Evolutionary conservation across 768 basidiomycete species (phyloP).

Genomic region (Mycena vulgaris): DNA sequence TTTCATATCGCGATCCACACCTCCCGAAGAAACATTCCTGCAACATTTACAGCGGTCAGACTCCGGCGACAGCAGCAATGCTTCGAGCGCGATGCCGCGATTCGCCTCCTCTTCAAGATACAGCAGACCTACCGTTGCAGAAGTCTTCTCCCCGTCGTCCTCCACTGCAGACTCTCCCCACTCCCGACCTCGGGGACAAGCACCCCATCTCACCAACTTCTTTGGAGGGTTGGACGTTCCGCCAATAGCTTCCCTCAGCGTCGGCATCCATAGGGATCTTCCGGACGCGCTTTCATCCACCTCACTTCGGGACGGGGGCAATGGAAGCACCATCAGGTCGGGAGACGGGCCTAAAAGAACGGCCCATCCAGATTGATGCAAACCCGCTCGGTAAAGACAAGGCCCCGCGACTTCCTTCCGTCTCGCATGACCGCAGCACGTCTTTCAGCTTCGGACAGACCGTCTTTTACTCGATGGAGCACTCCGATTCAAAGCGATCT

Average conservation of each 20-base stretch:
- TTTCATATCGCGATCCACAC: constrained; percentile 42
- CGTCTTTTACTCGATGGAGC: constrained; percentile 67
- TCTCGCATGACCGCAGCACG: constrained; percentile 69
- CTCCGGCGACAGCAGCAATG: constrained; percentile 40
- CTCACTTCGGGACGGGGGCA: constrained; percentile 55
- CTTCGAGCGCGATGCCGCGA: constrained; percentile 43
- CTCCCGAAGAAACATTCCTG: constrained; percentile 44
- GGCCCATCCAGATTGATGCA: constrained; percentile 50
- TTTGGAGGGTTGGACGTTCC: constrained; percentile 64
- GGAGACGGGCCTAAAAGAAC: constrained; percentile 41
- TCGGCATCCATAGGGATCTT: constrained; percentile 39
- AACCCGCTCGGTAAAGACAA: constrained; percentile 59
- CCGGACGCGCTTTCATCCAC: constrained; percentile 57
- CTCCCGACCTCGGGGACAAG: constrained; percentile 46
- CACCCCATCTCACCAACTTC: constrained; percentile 63
- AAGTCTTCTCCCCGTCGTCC: constrained; percentile 63
- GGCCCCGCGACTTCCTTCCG: constrained; percentile 50
- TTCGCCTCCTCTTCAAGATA: constrained; percentile 54
- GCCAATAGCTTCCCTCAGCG: constrained; percentile 46
- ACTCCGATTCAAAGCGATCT: constrained; percentile 40
- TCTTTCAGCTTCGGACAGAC: constrained; percentile 79
- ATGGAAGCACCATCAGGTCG: constrained; percentile 40
- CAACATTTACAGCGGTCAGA: constrained; percentile 47
- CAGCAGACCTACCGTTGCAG: constrained; percentile 59
- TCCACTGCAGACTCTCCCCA: constrained; percentile 33